A percentile compares a stretch with the other conserved stretches of the same genome.
These are phyloP conservation scores for Asparagopsis taxiformis DNA, from an alignment of 31 red algal genomes.

Conservation along the genomic window DNA sequence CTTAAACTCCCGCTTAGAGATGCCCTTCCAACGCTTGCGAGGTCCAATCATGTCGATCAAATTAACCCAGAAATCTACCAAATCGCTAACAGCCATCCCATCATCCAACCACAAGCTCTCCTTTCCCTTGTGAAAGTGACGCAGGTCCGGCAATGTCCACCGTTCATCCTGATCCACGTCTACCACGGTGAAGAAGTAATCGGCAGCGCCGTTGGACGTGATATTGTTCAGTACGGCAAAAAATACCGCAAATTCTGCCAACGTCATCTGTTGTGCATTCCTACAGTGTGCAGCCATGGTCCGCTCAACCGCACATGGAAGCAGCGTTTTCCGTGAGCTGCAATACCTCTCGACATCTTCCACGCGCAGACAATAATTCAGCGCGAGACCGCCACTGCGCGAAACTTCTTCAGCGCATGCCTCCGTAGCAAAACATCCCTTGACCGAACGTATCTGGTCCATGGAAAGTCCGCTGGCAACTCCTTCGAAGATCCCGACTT, in stretches of 20 bases:
- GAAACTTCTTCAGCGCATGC: slow-evolving; percentile 23
- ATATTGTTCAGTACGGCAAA: slow-evolving; percentile 67
- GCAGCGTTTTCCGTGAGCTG: slow-evolving; percentile 56
- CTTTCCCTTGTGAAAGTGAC: slow-evolving; percentile 85
- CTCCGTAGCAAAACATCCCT: slow-evolving; percentile 72
- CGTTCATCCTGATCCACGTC: slow-evolving; percentile 84
- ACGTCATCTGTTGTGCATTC: slow-evolving; percentile 47
- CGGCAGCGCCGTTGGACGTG: slow-evolving; percentile 48
- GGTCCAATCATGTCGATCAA: slow-evolving; percentile 71
- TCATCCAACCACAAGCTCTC: slow-evolving; percentile 60
- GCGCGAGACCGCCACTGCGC: slow-evolving; percentile 30
- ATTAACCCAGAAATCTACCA: slow-evolving; percentile 72
- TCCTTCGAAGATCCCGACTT: slow-evolving; percentile 76
- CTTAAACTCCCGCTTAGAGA: slow-evolving; percentile 41
- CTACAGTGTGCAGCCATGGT: slow-evolving; percentile 65
- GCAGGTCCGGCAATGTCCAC: slow-evolving; percentile 75
- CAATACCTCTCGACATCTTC: slow-evolving; percentile 70
- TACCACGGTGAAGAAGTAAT: slow-evolving; percentile 81
- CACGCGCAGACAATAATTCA: slow-evolving; percentile 34
- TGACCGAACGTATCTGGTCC: slow-evolving; percentile 67
- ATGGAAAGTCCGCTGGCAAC: slow-evolving; percentile 65
- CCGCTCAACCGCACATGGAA: slow-evolving; percentile 64
- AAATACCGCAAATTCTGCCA: slow-evolving; percentile 74
- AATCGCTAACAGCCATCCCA: slow-evolving; percentile 72
- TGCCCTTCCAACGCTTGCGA: slow-evolving; percentile 23